Percentiles rank a stretch among this genome's conserved stretches.
These are phyloP conservation scores for Adansonia grandidieri DNA, from an alignment of 441 rosid species.

Conservation along the genomic window DNA sequence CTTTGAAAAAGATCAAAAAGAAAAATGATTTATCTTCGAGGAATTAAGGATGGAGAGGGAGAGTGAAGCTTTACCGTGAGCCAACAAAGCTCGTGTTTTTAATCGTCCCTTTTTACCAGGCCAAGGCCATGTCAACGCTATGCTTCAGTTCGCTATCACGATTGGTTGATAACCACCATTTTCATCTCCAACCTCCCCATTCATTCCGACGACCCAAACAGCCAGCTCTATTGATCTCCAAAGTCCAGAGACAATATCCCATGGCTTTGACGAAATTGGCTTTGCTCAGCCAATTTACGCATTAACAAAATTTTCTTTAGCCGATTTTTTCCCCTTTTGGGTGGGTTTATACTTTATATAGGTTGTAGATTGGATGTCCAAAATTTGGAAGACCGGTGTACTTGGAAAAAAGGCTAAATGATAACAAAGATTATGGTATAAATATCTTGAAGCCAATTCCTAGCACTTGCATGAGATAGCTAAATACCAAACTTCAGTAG, in stretches of 20 bases:
- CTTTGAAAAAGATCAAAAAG: neutral
- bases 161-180: slow-evolving; percentile 36
- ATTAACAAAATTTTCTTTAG: no score
- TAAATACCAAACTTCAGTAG: slow-evolving; percentile 3
- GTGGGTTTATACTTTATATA: neutral
- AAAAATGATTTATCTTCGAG: neutral
- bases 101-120: slow-evolving; percentile 43
- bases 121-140: slow-evolving; percentile 68
- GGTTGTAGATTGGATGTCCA: slow-evolving; percentile 9
- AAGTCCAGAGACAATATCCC: slow-evolving; percentile 31
- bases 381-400: slow-evolving; percentile 1
- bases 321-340: neutral
- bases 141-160: slow-evolving; percentile 65
- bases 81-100: slow-evolving; percentile 36
- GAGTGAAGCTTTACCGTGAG: neutral
- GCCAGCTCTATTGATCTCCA: slow-evolving; percentile 24
- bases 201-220: neutral
- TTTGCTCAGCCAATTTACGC: neutral
- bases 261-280: slow-evolving; percentile 42
- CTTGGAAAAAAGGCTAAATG: neutral
- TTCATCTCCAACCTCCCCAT: slow-evolving; percentile 29
- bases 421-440: slow-evolving; percentile 10
- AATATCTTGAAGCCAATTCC: neutral
- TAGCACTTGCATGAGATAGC: neutral
- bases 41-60: neutral